Conservation (phyloP, 108 stramenopile species). For the Fistulifera pelliculosa region DNA sequence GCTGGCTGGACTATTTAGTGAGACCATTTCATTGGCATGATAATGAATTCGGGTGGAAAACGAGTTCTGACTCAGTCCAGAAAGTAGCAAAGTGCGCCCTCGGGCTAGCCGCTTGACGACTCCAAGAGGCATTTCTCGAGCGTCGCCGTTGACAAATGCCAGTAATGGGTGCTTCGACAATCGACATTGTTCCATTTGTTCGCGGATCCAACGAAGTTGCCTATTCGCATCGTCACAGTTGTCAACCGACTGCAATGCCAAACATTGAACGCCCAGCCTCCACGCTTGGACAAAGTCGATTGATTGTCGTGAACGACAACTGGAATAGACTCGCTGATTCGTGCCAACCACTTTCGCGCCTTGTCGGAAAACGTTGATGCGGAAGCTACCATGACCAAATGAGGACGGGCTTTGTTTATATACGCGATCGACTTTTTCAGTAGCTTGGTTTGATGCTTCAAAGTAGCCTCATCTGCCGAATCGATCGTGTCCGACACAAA, state of each 20-base stretch:
- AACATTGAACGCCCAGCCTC: slow-evolving; percentile 58
- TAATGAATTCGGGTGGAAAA: too few relatives aligned
- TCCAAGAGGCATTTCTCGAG: slow-evolving; percentile 24
- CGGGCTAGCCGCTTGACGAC: slow-evolving; percentile 46
- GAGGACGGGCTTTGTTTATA: slow-evolving; percentile 70
- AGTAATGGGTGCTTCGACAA: slow-evolving; percentile 63
- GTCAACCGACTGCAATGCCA: slow-evolving; percentile 20
- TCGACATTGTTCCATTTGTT: slow-evolving; percentile 74
- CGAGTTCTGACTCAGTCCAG: slow-evolving; percentile 14
- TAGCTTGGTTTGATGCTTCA: slow-evolving; percentile 44
- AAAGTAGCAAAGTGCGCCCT: slow-evolving; percentile 35
- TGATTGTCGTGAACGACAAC: slow-evolving; percentile 63
- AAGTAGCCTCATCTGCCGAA: slow-evolving; percentile 22
- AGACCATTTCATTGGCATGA: too few relatives aligned
- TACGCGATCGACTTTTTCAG: slow-evolving; percentile 59
- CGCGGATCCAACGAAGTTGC: slow-evolving; percentile 56
- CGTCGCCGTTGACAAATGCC: slow-evolving; percentile 66
- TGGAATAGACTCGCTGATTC: slow-evolving; percentile 73
- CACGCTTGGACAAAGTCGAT: slow-evolving; percentile 57
- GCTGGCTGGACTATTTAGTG: too few relatives aligned
- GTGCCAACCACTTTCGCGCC: slow-evolving; percentile 59
- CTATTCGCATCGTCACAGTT: neutral
- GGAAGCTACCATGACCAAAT: slow-evolving; percentile 54
- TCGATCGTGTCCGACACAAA: slow-evolving; percentile 16
- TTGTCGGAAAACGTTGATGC: slow-evolving; percentile 33